Percentiles rank a stretch among this genome's conserved stretches.
These are phyloP conservation scores for Lactifluus subvellereus DNA, from an alignment of 768 basidiomycete species.

Conservation along the genomic window DNA sequence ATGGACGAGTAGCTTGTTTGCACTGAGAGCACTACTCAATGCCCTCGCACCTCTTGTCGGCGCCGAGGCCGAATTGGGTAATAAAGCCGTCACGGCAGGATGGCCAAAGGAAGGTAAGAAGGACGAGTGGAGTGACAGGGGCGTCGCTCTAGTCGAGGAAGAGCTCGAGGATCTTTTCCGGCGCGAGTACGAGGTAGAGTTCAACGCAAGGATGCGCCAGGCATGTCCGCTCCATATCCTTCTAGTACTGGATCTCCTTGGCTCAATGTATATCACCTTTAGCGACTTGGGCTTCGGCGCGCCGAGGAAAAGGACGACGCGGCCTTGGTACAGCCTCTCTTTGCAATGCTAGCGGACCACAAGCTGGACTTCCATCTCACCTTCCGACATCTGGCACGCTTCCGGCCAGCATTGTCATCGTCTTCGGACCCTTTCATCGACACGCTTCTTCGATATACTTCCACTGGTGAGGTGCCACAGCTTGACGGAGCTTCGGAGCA, in stretches of 20 bases:
- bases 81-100: constrained; percentile 44
- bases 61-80: constrained; percentile 56
- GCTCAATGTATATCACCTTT: neutral
- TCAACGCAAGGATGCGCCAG: constrained; percentile 64
- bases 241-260: neutral
- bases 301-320: constrained; percentile 52
- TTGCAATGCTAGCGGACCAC: constrained; percentile 68
- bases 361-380: constrained; percentile 85
- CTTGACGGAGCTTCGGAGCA: constrained; percentile 41
- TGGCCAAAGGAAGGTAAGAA: constrained; percentile 56
- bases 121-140: constrained; percentile 58
- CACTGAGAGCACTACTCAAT: constrained; percentile 68
- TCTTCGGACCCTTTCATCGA: constrained; percentile 40
- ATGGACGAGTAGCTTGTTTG: constrained; percentile 51
- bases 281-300: constrained; percentile 76
- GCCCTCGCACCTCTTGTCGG: constrained; percentile 84
- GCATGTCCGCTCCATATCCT: constrained; percentile 32
- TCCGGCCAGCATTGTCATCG: constrained; percentile 41
- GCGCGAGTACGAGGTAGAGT: constrained; percentile 55
- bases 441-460: constrained; percentile 41
- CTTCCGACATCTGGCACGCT: constrained; percentile 65
- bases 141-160: constrained; percentile 44
- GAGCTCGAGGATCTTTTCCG: constrained; percentile 60
- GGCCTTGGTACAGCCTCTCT: constrained; percentile 55
- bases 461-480: constrained; percentile 43